Conservation (phyloP, 2,329 filamentous ascomycete genomes). For the Kalmusia sp. region DNA sequence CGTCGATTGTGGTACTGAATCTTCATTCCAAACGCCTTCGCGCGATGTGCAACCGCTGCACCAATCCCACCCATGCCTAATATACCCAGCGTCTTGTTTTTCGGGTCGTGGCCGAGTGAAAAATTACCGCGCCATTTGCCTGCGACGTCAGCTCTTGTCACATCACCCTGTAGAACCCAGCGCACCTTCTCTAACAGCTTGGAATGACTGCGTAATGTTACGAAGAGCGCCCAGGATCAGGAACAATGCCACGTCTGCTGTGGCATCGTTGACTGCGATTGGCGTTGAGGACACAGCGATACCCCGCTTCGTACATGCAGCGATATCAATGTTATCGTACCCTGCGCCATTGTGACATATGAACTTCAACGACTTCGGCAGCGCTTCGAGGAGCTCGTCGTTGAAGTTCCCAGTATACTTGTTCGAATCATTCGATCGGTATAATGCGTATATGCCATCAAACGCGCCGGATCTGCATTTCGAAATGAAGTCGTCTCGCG, state of each 20-base stretch:
- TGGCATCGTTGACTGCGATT: conserved; percentile 59
- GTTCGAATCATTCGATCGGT: conserved; percentile 65
- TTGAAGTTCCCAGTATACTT: conserved; percentile 57
- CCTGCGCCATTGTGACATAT: conserved; percentile 61
- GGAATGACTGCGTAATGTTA: conserved; percentile 55
- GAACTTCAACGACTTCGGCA: conserved; percentile 53
- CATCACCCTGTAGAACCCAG: conserved; percentile 10
- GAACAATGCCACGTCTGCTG: conserved; percentile 58
- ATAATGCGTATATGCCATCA: conserved; percentile 63
- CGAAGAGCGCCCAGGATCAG: conserved; percentile 61
- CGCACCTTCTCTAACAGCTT: conserved; percentile 53
- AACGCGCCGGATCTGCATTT: conserved; percentile 63
- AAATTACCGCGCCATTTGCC: conserved; percentile 56
- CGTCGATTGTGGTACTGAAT: conserved; percentile 66
- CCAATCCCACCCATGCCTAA: conserved; percentile 69
- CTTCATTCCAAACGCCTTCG: conserved; percentile 62
- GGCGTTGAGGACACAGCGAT: conserved; percentile 57
- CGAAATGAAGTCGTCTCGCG: conserved; percentile 62
- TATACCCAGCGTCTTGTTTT: conserved; percentile 62
- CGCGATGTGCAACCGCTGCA: conserved; percentile 55
- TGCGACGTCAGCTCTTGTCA: conserved; percentile 16
- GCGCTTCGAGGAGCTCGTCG: conserved; percentile 50
- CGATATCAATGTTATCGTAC: conserved; percentile 67
- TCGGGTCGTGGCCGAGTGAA: conserved; percentile 60
- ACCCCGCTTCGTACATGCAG: conserved; percentile 57